Base-by-base conservation (phyloP, 2,329 filamentous ascomycete species). In the Phyllosticta citrichinensis region DNA sequence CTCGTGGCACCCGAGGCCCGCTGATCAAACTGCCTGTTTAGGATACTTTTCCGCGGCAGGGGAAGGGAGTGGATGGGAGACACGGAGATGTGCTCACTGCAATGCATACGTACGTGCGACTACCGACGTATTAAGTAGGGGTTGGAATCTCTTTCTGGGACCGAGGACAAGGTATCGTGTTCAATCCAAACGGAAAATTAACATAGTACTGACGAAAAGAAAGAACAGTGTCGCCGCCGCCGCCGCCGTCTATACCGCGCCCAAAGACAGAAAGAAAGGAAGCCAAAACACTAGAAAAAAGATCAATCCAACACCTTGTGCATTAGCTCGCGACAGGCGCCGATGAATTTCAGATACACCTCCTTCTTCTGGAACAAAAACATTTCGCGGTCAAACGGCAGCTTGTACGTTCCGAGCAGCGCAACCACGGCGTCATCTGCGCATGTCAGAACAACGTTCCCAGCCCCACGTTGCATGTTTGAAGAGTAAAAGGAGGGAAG, bases 331-430 rank as follows among this genome's bases (percentile, higher is more conserved):
- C 66, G 61, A 57, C 66, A 68, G 14, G 66, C 65, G 1, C 68
- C 68, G 51, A 69, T 61, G 54, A 69, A 68, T 40, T 64, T 59
- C 9, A 69, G 62, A 19, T 66, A 68, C 5, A 69, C 47, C 58
- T 68, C 64, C 52, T 68, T 67, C 61, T 68, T 69, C 61, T 69
- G 67, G 19, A 61, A 47, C 55, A 69, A 22, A 53, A 69, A 69
- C 65, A 68, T 66, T 2, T 63, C 64, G 1, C 64, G 62, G n/a
- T 65, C 61, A 52, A 67, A 68, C 5, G 67, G 66, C 19, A 69
- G 52, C 57, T 66, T 65, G 59, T 69, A 68, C 30, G 63, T 53
- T 19, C 68, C 65, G 2, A 69, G 63, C 25, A 68, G 19, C 1
- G 50, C 12, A 5, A 47, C 25, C 1, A 52, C 14, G 6, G 19